Evolutionary conservation across 2,329 filamentous ascomycete species (phyloP), one percentile per base, ranked within the genome.

Genomic region (Colletotrichum scovillei): DNA sequence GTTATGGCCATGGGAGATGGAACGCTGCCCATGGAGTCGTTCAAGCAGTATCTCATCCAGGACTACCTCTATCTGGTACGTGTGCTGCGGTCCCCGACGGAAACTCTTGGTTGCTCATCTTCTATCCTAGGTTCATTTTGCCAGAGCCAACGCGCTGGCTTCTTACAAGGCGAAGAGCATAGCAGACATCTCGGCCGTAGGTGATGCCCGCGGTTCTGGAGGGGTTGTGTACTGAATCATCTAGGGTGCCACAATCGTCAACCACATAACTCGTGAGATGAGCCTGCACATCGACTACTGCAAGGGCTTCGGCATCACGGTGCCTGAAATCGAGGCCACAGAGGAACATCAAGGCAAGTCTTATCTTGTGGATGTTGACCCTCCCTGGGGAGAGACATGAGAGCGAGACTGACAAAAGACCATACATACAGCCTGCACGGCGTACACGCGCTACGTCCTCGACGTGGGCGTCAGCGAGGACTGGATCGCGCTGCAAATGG

Each of bases 31-130:
- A 77, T 93, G 1, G 90, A 93, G 56, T 92, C 91, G 0, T 98
- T 98, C 86, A 97, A 95, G 81, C 89, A 93, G 52, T 98, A 98
- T 80, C 90, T 98, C 69, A 88, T 97, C 11, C 96, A 98, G 78
- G 96, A 98, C 79, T 98, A 98, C 78, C 87, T 98, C 5, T 98
- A 97, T 79, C 85, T 98, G 56, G 93, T 97, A 78, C 55, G 87
- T 79, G 3, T 49, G 19, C 19, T 22, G 12, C 0, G 14, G 22
- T 9, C 0, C 2, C 16, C 24, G 3, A 5, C 30, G 12, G 42
- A 9, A n/a, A 2, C 28, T 14, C 1, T n/a, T 14, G 19, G 8
- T 53, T 35, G 22, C 63, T 75, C 11, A 75, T 35, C 1, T 49
- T 56, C 8, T 5, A 22, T 12, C 6, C 0, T 32, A 95, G 92